Percentiles rank a stretch among this genome's conserved stretches.
phyloP scores from a whole-genome alignment of 1,284 basidiomycete genomes.

The Hymenochaete sp. region DNA sequence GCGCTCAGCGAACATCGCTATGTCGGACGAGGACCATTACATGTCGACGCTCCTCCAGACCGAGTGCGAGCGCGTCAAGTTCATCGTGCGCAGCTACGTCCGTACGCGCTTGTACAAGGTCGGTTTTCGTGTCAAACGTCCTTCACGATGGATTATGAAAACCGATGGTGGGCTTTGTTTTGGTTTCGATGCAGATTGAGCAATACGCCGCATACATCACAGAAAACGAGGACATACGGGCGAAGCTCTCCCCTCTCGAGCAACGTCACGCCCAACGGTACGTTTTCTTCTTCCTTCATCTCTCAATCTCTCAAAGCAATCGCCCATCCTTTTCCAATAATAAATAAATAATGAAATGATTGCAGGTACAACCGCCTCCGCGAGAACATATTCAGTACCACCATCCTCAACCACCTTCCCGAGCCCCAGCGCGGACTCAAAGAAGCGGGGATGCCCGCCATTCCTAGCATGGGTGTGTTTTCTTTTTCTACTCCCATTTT shows the following conservation, averaged over 20 bases:
- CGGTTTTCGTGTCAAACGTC: constrained; percentile 17
- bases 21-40: constrained; percentile 86
- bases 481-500: background rate
- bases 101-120: constrained; percentile 84
- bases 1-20: constrained; percentile 66
- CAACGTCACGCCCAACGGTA: constrained; percentile 69
- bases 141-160: background rate
- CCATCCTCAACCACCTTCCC: constrained; percentile 74
- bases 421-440: constrained; percentile 65
- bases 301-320: background rate
- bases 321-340: constrained; percentile 41
- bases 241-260: constrained; percentile 69
- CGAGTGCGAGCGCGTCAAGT: constrained; percentile 88
- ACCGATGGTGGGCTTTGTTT: background rate
- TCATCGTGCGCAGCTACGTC: constrained; percentile 79
- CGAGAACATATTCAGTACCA: constrained; percentile 63
- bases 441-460: constrained; percentile 46
- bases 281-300: constrained; percentile 19
- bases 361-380: too few relatives aligned
- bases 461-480: constrained; percentile 70
- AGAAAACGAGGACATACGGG: constrained; percentile 51
- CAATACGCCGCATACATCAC: constrained; percentile 74
- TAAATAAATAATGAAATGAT: constrained; percentile 59
- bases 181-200: constrained; percentile 60
- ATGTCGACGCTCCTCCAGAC: constrained; percentile 86